Conservation (phyloP, 1,139 yeast species). For the Scheffersomyces titani region DNA sequence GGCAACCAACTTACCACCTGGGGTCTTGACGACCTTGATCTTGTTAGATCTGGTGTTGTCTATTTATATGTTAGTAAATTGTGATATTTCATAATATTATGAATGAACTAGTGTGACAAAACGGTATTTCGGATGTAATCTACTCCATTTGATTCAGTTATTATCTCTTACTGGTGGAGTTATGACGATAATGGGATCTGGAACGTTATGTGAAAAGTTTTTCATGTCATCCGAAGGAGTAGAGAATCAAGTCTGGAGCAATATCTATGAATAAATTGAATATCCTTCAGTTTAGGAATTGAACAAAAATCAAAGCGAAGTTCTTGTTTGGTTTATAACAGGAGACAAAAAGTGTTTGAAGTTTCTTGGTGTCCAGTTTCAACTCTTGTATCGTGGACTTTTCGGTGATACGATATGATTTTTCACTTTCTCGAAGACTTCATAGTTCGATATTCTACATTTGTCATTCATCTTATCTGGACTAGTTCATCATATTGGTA, state of each 20-base stretch:
- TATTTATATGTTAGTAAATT: constrained; percentile 44
- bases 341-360: neutral
- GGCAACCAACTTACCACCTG: constrained; percentile 98
- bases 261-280: neutral
- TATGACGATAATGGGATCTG: neutral
- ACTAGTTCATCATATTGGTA: neutral
- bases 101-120: neutral
- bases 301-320: neutral
- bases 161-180: neutral
- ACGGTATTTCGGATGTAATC: neutral
- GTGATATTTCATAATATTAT: neutral
- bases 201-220: neutral
- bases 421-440: neutral
- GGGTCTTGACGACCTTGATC: constrained; percentile 99
- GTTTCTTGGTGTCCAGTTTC: neutral
- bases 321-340: neutral
- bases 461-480: neutral
- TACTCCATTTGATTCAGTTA: too few species aligned
- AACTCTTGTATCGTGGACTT: neutral
- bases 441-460: neutral
- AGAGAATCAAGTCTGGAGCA: neutral
- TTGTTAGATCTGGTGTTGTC: constrained; percentile 99
- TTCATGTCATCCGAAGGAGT: neutral
- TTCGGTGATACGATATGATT: neutral
- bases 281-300: neutral